Evolutionary conservation across 106 monocot species (phyloP), one percentile per base, ranked within the genome.

Genomic region (Phalaenopsis aphrodite): DNA sequence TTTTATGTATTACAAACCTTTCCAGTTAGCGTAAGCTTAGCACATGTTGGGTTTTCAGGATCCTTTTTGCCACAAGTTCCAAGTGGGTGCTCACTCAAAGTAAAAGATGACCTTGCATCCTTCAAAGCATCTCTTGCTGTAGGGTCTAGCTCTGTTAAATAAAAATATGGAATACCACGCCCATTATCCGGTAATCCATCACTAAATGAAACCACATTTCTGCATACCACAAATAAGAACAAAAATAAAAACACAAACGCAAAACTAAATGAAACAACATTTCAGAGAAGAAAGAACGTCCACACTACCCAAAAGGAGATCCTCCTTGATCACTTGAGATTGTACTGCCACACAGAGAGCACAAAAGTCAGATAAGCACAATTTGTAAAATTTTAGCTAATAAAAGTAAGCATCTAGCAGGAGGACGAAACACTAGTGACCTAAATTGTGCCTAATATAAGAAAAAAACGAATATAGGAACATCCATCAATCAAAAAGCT

Each of bases 151-250:
- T 80, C 12, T 41, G 95, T 93, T 75, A 93, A 80, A 83, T 96
- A 93, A 78, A 96, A 96, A 79, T 90, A 96, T 23, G 95, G 91
- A 18, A 93, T 71, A 5, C 93, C 95, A 45, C 48, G 73, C 15
- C 95, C 91, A 5, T 88, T 19, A 19, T 82, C 85, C 2, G 93
- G 91, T 45, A 87, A 77, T 79, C 95, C 95, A 87, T 95, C 95
- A 79, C 95, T 95, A 84, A 85, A 95, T n/a, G 95, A 95, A 84
- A 95, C 95, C 61, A 93, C 95, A 85, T 95, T 93, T 55, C 95
- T 95, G 80, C 80, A 85, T 39, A 69, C 14, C 5, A 11, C 16
- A 14, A 36, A 69, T 0, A 39, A 14, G 39, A 69, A 69, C 5
- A 68, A 10, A 7, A 7, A 37, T 37, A 5, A 68, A 68, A 10